Percentiles rank a stretch among this genome's conserved stretches.
These are phyloP conservation scores for Cutaneotrichosporon sp. DNA, from an alignment of 1,284 basidiomycete species.

Conservation along the genomic window DNA sequence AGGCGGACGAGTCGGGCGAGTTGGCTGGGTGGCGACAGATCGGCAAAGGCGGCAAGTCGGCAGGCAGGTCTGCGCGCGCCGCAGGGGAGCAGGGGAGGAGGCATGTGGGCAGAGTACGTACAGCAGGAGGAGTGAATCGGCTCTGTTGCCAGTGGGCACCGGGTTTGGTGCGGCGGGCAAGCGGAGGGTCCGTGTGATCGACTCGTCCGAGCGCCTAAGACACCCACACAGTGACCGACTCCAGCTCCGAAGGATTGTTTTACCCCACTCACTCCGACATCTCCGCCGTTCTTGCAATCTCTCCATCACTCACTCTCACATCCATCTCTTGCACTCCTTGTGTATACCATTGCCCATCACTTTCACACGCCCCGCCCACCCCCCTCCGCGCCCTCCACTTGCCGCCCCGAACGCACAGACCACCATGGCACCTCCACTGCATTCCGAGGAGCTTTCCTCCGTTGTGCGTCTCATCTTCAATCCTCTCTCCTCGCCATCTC, in stretches of 20 bases:
- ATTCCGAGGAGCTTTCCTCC: slow-evolving; percentile 33
- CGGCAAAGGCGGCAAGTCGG: too few relatives aligned
- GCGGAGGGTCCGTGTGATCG: neutral
- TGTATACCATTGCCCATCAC: neutral
- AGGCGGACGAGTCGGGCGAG: too few relatives aligned
- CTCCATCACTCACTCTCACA: neutral
- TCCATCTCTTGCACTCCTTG: neutral
- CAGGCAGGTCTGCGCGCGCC: too few relatives aligned
- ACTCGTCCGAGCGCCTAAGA: neutral
- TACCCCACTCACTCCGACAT: neutral
- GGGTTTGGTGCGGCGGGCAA: neutral
- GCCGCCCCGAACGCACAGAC: neutral
- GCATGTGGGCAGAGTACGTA: too few relatives aligned
- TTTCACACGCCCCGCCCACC: neutral
- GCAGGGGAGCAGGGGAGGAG: too few relatives aligned
- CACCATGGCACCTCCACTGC: slow-evolving; percentile 8
- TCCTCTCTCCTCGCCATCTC: neutral
- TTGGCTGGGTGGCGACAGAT: too few relatives aligned
- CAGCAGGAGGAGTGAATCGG: too few relatives aligned
- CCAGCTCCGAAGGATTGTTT: neutral
- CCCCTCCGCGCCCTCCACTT: neutral
- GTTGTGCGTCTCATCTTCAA: slow-evolving; percentile 40
- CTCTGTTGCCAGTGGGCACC: neutral
- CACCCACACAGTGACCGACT: too few relatives aligned
- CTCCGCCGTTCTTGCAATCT: too few relatives aligned